These are phyloP conservation scores for Aspergillus nanangensis DNA, from an alignment of 495 filamentous ascomycete genomes.

Conservation along the genomic window DNA sequence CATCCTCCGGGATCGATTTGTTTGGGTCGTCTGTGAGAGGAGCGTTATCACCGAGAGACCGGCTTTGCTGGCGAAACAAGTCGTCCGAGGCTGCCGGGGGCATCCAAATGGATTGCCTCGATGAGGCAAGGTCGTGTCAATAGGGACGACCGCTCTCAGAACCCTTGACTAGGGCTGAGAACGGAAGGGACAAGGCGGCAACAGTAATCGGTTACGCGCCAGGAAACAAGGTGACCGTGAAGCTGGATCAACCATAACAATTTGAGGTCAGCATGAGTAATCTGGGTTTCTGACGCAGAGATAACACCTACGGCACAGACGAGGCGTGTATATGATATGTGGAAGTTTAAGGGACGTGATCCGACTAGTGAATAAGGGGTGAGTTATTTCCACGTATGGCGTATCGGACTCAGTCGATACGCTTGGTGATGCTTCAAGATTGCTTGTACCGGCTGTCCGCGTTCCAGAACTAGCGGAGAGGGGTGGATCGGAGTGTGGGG, in stretches of 20 bases:
- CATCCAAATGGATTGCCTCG: constrained; percentile 41
- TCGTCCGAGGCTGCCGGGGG: constrained; percentile 46
- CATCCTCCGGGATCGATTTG: constrained; percentile 30
- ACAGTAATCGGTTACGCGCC: not conserved
- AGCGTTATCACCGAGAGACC: constrained; percentile 33
- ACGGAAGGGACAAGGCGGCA: constrained; percentile 19
- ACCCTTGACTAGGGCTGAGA: constrained; percentile 33
- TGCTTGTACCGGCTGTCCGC: too few relatives aligned
- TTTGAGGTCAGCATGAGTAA: constrained; percentile 17
- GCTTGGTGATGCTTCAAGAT: too few relatives aligned
- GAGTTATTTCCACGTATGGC: too few relatives aligned
- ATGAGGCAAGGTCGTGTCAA: constrained; percentile 15
- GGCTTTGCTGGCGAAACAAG: constrained; percentile 39
- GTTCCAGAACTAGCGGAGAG: too few relatives aligned
- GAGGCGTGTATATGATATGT: too few relatives aligned
- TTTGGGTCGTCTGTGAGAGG: constrained; percentile 23
- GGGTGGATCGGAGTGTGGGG: too few relatives aligned
- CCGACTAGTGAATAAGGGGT: too few relatives aligned
- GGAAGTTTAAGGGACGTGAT: too few relatives aligned
- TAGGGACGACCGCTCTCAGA: constrained; percentile 30
- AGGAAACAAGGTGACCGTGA: not conserved
- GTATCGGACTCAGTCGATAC: too few relatives aligned
- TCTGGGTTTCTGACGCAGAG: not conserved
- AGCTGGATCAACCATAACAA: constrained; percentile 5
- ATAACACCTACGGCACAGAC: too few relatives aligned